Evolutionary conservation across 345 rosid species (phyloP), one percentile per base, ranked within the genome.

Genomic region (Gossypium australe): DNA sequence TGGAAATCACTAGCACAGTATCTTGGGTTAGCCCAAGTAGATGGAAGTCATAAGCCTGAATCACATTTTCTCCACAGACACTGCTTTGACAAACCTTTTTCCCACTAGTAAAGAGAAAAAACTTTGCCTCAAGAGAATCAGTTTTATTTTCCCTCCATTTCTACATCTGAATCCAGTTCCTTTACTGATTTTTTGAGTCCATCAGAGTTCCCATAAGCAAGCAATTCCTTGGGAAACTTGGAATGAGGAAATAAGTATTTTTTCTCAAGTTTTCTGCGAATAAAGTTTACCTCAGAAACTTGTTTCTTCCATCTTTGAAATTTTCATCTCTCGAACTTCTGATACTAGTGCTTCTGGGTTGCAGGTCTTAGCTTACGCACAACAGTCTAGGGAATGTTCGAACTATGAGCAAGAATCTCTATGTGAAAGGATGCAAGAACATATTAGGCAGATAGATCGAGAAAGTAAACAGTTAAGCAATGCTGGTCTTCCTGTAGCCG

Each of bases 371-470:
- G 85, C 88, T 75, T 89, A 90, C 80, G 93, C 95, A 76, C 95
- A 90, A 38, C 94, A 90, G 79, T 90, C 95, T 44, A 86, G 92
- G 78, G 97, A 90, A 86, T 85, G 92, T 77, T 83, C 93, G 78
- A 83, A 92, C 82, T 87, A 89, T 78, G 93, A 92, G 83, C 88
- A 85, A 78, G 91, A 85, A 75, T 84, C 95, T 70, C 93, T 92
- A 48, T 80, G 73, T 73, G 95, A 89, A 83, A 90, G 92, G 83
- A 87, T 90, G 89, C 89, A 89, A 64, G 93, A 89, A 44, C 88
- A 87, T 78, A 81, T 78, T 64, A 85, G 87, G 81, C 92, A 89
- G 82, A 84, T 92, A 71, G 87, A 87, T 79, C 79, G 80, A 70
- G 92, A 84, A 75, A 81, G 81, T 70, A 89, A 82, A 78, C 85